These are phyloP conservation scores for Aspergillus clavatus DNA, from an alignment of 2,329 filamentous ascomycete species.

Conservation along the genomic window DNA sequence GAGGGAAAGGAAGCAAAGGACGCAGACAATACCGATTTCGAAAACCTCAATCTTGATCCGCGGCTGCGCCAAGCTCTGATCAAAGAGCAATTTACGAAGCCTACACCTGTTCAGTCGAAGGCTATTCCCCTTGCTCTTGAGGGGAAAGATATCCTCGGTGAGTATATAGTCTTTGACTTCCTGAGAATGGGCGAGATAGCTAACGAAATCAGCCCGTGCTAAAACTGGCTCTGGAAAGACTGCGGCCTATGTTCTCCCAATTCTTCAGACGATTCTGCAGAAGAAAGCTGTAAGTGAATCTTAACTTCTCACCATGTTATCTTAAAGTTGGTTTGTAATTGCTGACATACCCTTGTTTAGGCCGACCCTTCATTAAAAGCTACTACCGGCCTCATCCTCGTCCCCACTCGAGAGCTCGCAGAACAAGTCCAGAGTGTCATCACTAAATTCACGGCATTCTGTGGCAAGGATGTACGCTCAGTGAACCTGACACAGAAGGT, in stretches of 20 bases:
- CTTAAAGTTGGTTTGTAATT: too few relatives aligned
- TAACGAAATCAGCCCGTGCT: conserved; percentile 61
- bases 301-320: background rate
- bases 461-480: conserved; percentile 73
- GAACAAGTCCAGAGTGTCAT: conserved; percentile 81
- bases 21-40: conserved; percentile 56
- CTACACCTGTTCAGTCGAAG: conserved; percentile 82
- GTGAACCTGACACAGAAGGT: conserved; percentile 89
- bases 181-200: background rate
- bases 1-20: conserved; percentile 23
- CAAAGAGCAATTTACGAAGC: conserved; percentile 75
- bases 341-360: too few relatives aligned
- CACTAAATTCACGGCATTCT: conserved; percentile 72
- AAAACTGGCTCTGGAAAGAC: conserved; percentile 97
- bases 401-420: conserved; percentile 90
- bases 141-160: conserved; percentile 76
- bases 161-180: conserved; percentile 1
- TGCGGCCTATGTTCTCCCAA: conserved; percentile 85
- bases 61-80: conserved; percentile 81
- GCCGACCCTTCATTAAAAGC: conserved; percentile 36
- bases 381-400: conserved; percentile 78
- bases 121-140: conserved; percentile 83
- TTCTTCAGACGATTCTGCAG: conserved; percentile 78
- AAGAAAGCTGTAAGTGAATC: conserved; percentile 58
- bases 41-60: conserved; percentile 73